Evolutionary conservation across 208 protist species (phyloP), one percentile per base, ranked within the genome.

Genomic region (Spironucleus salmonicida): DNA sequence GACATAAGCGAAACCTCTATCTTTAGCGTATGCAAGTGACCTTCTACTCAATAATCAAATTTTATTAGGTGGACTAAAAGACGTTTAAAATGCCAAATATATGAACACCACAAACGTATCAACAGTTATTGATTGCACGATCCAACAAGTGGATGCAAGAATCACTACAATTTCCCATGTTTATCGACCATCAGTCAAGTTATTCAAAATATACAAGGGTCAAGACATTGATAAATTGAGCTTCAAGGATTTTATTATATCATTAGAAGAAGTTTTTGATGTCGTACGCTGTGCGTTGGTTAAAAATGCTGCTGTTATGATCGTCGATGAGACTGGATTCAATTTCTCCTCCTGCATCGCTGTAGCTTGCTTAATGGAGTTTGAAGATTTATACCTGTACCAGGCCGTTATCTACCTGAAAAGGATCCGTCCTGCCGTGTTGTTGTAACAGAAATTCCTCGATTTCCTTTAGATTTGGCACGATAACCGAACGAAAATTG

Each of bases 401-500:
- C 30, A n/a, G n/a, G 7, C 64, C 4, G 27, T 15, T 4, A 11
- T 71, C 11, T 38, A 71, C n/a, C 30, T 71, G 34, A 71, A 45
- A 45, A 71, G 38, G 11, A n/a, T 57, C 40, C 4, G 64, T 7
- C 64, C 64, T 15, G 2, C n/a, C 2, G n/a, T 49, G 4, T 7
- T 38, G 38, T 35, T 38, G 23, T 15, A n/a, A 2, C 38, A 7
- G 27, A 29, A n/a, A 4, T 71, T 71, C 34, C 7, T 71, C 4
- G 64, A 71, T 27, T 42, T 71, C 40, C 64, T 71, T 9, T n/a
- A 32, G 9, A 42, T 42, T n/a, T 71, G 64, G 64, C n/a, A 32
- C 40, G 27, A 32, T 15, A 49, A 32, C 4, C 13, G 38, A 49
- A 38, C 38, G 9, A n/a, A 38, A 49, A 35, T 38, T 32, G 64